A percentile compares a stretch with the other conserved stretches of the same genome.
These are phyloP conservation scores for Phytopythium chamaehyphon DNA, from an alignment of 352 stramenopile genomes.

Conservation along the genomic window DNA sequence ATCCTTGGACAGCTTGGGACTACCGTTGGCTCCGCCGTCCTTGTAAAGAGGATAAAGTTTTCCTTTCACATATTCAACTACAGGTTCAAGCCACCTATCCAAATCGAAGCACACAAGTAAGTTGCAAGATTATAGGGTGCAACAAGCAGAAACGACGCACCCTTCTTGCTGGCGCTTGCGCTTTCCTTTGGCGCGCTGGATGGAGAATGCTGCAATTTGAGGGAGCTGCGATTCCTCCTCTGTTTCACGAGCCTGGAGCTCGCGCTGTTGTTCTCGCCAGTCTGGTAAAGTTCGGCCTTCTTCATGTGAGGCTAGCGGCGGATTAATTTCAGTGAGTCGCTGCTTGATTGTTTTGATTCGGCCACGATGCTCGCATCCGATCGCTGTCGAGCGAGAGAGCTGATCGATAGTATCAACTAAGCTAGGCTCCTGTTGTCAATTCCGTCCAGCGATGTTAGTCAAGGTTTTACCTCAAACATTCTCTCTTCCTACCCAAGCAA, in stretches of 20 bases:
- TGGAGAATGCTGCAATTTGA: slow-evolving; percentile 40
- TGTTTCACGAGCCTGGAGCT: neutral
- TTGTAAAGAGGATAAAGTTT: slow-evolving; percentile 84
- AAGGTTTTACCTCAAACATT: neutral
- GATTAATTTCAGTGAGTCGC: slow-evolving; percentile 40
- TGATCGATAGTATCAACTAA: slow-evolving; percentile 31
- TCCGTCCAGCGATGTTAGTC: neutral
- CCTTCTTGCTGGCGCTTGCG: slow-evolving; percentile 38
- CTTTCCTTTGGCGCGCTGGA: slow-evolving; percentile 30
- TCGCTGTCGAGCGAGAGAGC: slow-evolving; percentile 23
- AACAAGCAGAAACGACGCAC: too few species aligned
- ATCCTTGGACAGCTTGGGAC: slow-evolving; percentile 60
- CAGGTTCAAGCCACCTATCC: slow-evolving; percentile 42
- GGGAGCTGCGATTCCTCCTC: slow-evolving; percentile 19
- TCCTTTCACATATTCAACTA: slow-evolving; percentile 74
- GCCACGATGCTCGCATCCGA: slow-evolving; percentile 32
- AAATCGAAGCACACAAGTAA: too few species aligned
- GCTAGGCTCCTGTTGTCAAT: slow-evolving; percentile 18
- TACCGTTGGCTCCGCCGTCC: slow-evolving; percentile 23
- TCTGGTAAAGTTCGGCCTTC: neutral
- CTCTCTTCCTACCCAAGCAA: too few species aligned
- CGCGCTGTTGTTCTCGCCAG: slow-evolving; percentile 1
- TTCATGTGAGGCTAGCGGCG: slow-evolving; percentile 15
- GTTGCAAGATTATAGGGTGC: too few species aligned
- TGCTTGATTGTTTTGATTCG: slow-evolving; percentile 34